Percentiles rank a stretch among this genome's conserved stretches.
These are phyloP conservation scores for Mesembryanthemum crystallinum DNA, from an alignment of 148 eudicot species.

Conservation along the genomic window DNA sequence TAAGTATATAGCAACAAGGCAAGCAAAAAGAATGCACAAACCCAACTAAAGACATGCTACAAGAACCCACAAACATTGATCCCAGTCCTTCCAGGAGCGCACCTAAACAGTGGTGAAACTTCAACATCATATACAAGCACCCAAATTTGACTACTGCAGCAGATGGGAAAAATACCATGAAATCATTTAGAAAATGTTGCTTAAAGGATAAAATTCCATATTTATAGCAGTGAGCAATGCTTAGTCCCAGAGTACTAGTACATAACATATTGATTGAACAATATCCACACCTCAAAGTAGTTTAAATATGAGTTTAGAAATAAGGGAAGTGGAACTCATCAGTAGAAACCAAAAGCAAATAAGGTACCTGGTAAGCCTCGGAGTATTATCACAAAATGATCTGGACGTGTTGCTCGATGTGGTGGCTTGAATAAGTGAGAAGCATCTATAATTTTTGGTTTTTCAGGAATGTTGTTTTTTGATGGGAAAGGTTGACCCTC, in stretches of 20 bases:
- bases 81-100: neutral
- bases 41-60: neutral
- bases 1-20: no score
- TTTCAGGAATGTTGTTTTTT: constrained; percentile 34
- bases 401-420: constrained; percentile 83
- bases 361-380: constrained; percentile 91
- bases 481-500: constrained; percentile 37
- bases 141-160: neutral
- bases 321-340: neutral
- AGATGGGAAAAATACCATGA: neutral
- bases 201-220: neutral
- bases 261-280: neutral
- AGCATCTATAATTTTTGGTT: constrained; percentile 63
- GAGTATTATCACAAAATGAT: constrained; percentile 87
- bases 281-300: neutral
- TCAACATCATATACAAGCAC: neutral
- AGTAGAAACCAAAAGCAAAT: constrained; percentile 2
- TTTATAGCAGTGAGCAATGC: neutral
- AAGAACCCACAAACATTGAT: neutral
- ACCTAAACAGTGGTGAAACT: neutral
- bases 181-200: neutral
- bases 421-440: constrained; percentile 77
- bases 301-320: neutral
- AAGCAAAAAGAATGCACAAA: neutral
- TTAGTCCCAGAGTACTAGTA: neutral